phyloP scores from a whole-genome alignment of 768 basidiomycete genomes.

The Mycena crocata region DNA sequence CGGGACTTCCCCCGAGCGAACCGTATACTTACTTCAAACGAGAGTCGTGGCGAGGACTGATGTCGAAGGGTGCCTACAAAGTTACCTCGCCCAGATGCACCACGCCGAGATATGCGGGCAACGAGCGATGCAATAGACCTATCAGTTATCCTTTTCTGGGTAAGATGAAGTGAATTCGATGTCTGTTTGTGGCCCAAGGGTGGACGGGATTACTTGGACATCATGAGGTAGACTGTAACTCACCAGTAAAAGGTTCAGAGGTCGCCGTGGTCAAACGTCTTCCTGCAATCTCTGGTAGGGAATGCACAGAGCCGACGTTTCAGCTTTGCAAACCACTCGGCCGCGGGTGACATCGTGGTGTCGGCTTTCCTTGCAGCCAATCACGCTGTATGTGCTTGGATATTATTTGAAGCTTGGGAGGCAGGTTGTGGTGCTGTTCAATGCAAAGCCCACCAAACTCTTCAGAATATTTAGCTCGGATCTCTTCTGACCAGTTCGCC shows the following conservation, averaged over 20 bases:
- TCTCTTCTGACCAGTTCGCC: slow-evolving; percentile 31
- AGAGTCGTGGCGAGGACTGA: slow-evolving; percentile 76
- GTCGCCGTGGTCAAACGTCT: slow-evolving; percentile 38
- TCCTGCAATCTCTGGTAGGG: slow-evolving; percentile 44
- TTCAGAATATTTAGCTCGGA: slow-evolving; percentile 14
- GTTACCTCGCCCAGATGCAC: slow-evolving; percentile 48
- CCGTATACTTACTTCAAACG: slow-evolving; percentile 53
- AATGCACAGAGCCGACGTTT: slow-evolving; percentile 62
- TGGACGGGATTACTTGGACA: slow-evolving; percentile 51
- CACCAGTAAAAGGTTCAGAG: slow-evolving; percentile 49
- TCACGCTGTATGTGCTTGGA: slow-evolving; percentile 54
- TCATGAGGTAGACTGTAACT: slow-evolving; percentile 55
- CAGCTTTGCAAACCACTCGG: slow-evolving; percentile 56
- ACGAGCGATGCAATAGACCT: slow-evolving; percentile 57
- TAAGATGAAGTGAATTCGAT: slow-evolving; percentile 32
- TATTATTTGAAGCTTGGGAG: slow-evolving; percentile 57
- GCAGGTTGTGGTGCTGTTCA: not conserved
- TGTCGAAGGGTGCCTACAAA: slow-evolving; percentile 80
- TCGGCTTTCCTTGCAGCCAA: slow-evolving; percentile 52
- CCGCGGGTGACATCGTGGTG: slow-evolving; percentile 57
- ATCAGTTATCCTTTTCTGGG: slow-evolving; percentile 60
- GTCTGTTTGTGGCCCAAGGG: slow-evolving; percentile 18
- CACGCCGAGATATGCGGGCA: slow-evolving; percentile 49
- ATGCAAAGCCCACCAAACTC: slow-evolving; percentile 15
- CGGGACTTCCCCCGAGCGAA: slow-evolving; percentile 32